phyloP scores from a whole-genome alignment of 2,329 filamentous ascomycete genomes.

The Phoma sp. region DNA sequence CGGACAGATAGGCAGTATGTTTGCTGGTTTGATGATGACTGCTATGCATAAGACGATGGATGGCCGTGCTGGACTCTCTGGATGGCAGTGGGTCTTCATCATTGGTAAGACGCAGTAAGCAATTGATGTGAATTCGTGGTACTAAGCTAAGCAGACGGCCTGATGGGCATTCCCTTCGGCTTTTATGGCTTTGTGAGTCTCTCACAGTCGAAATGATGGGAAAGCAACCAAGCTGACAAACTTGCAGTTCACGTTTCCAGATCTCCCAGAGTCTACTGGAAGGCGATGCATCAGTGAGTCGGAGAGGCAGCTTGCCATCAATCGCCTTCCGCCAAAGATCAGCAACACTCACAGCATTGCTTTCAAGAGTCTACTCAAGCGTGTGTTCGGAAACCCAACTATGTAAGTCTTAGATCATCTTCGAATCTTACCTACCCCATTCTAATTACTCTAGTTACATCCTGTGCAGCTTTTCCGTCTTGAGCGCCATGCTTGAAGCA shows the following conservation, averaged over 20 bases:
- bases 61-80: conserved; percentile 21
- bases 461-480: conserved; percentile 45
- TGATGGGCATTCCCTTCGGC: conserved; percentile 33
- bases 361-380: conserved; percentile 22
- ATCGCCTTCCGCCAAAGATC: conserved; percentile 28
- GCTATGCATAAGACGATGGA: conserved; percentile 33
- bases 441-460: conserved; percentile 40
- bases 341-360: conserved; percentile 27
- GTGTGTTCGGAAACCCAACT: conserved; percentile 22
- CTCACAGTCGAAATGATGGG: background rate
- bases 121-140: background rate
- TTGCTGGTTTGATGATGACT: conserved; percentile 36
- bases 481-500: conserved; percentile 43
- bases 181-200: conserved; percentile 27
- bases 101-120: conserved; percentile 17
- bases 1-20: conserved; percentile 34
- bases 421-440: too few relatives aligned
- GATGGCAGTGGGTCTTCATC: conserved; percentile 37
- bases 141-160: conserved; percentile 15
- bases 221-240: background rate
- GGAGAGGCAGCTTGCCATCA: conserved; percentile 27
- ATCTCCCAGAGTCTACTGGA: conserved; percentile 26
- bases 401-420: conserved; percentile 8
- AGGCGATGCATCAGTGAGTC: conserved; percentile 20
- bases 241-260: conserved; percentile 28